Base-by-base conservation (phyloP, 1,284 basidiomycete species). In the Ganoderma lucidum region DNA sequence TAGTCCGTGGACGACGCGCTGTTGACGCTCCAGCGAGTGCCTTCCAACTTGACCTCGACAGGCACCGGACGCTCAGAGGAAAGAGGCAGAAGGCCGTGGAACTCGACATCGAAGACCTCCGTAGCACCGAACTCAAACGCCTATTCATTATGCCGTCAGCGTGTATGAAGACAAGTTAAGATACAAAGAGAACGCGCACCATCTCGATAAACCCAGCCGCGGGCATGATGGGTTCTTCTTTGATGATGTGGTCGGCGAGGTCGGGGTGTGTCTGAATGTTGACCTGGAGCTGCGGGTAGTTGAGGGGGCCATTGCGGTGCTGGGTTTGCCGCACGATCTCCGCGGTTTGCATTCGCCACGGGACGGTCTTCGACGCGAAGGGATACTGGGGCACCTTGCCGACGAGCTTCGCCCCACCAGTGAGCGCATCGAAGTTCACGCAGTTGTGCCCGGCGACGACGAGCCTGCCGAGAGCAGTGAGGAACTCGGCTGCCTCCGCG, bases 191-290 rank as follows among this genome's bases (percentile, higher is more conserved):
- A 23, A 23, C 23, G 23, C 75, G 30, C 66, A 84, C 83, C 80
- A 83, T 82, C 69, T 85, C 84, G 5, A 85, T 62, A 65, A 77
- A 85, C 1, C 82, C 84, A 28, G 83, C 76, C 0, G 83, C 82
- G 1, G 84, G 82, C 78, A 85, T 80, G 63, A 85, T 83, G 0
- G 83, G 79, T 55, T 83, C 77, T 17, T 72, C 75, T 15, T 78
- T 77, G 61, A 85, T 81, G 53, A 83, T 74, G 70, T 85, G 84
- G 23, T 83, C 75, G 0, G 79, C 80, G 0, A 84, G 73, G 3
- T 68, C 72, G 0, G 82, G 81, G 69, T 83, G 82, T 0, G 80
- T 82, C 12, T 75, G 62, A 23, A 73, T 60, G 68, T 79, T 80
- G 55, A 81, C 78, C 62, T 76, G 74, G 2, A 83, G 73, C 37